Evolutionary conservation across 768 basidiomycete species (phyloP), one percentile per base, ranked within the genome.

Genomic region (Lactarius hatsudake): DNA sequence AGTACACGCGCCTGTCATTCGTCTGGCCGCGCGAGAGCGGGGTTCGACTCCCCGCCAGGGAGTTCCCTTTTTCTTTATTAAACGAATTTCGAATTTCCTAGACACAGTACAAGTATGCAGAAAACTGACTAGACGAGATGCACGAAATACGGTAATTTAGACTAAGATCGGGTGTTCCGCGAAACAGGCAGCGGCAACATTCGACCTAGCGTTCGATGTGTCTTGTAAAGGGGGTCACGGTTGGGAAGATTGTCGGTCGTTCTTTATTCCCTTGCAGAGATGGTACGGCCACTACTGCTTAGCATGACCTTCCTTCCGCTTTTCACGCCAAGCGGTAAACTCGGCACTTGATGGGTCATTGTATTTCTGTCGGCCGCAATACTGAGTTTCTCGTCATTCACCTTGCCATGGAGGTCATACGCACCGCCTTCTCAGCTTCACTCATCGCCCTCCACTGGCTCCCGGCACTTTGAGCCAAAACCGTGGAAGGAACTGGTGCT

Each of bases 21-120:
- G 3, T n/a, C n/a, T 59, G 65, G 1, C 23, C 70, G 70, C 75
- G 75, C 75, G 75, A 75, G 62, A 75, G 75, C 75, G 74, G 75
- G 75, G 75, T 75, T 75, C 75, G 75, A 75, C 65, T 75, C 75
- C 75, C 75, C 73, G 75, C 72, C 75, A 74, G 75, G 70, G 71
- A 72, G 71, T 42, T 45, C 8, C 32, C 54, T 0, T 45, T 60
- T 59, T 67, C 23, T 13, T 51, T 26, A 42, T 42, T 42, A 42
- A 18, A 18, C 42, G 17, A 18, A 42, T 17, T 42, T 18, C 42
- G 23, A 13, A 5, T 51, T n/a, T 45, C 20, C 17, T 2, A 13
- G 12, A 13, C 12, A 13, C 36, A 54, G 28, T 54, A 26, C 12
- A 54, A 54, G 28, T 23, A 30, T 17, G 28, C 23, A 30, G 53